Percentiles rank a stretch among this genome's conserved stretches.
These are phyloP conservation scores for Volvariella volvacea DNA, from an alignment of 1,284 basidiomycete genomes.

Conservation along the genomic window DNA sequence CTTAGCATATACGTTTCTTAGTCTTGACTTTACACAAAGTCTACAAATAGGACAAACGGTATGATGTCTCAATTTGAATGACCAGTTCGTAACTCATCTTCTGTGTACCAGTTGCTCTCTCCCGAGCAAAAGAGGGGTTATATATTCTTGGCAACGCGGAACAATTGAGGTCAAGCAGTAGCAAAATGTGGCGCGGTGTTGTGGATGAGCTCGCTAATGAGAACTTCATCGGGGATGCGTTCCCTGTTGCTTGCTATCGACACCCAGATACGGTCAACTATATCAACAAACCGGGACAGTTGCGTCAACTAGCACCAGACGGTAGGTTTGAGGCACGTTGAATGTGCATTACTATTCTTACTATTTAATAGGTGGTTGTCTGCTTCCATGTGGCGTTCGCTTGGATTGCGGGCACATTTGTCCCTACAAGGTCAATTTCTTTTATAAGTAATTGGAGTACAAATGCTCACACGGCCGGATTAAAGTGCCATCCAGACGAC, in stretches of 20 bases:
- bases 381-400: constrained; percentile 44
- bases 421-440: constrained; percentile 43
- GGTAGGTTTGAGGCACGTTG: constrained; percentile 23
- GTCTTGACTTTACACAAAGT: constrained; percentile 24
- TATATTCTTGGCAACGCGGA: constrained; percentile 65
- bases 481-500: constrained; percentile 64
- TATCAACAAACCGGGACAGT: constrained; percentile 45
- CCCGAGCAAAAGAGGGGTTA: constrained; percentile 64
- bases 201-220: constrained; percentile 45
- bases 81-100: too few relatives aligned
- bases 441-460: background rate
- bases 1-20: background rate
- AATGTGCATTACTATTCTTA: background rate
- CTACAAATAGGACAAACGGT: constrained; percentile 53
- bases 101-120: constrained; percentile 51
- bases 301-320: constrained; percentile 51
- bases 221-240: constrained; percentile 40
- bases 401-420: constrained; percentile 70
- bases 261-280: constrained; percentile 40
- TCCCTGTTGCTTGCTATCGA: constrained; percentile 54
- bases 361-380: constrained; percentile 49
- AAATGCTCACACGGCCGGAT: background rate
- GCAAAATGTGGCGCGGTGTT: constrained; percentile 54
- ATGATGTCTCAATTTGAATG: too few relatives aligned
- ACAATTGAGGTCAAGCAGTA: constrained; percentile 35